Evolutionary conservation across 805 yeast genomes (phyloP), one percentile per base, ranked within the genome.

Genomic region (Babjeviella inositovora): DNA sequence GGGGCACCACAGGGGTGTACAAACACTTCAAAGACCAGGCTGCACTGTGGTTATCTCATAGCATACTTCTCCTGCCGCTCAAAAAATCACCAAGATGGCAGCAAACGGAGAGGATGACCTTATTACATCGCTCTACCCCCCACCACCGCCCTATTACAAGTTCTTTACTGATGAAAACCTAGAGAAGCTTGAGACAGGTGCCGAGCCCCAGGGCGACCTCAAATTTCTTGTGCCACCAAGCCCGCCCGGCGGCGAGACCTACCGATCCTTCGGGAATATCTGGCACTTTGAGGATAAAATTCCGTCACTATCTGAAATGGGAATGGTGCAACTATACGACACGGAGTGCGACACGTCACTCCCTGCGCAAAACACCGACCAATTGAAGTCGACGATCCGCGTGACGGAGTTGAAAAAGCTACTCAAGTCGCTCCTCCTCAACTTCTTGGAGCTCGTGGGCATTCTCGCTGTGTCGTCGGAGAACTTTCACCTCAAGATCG

Each of bases 121-220:
- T n/a, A n/a, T n/a, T n/a, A n/a, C 94, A 9, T 70, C 94, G 5
- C 57, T 87, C 19, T 90, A 80, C 35, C 98, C 98, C 2, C 92
- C 93, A 2, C 97, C 98, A 3, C 98, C 98, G 6, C 77, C 79
- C 6, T 81, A 68, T 39, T 64, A 69, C 33, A 66, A 70, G 40
- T 67, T 60, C 37, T 87, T 81, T 53, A 80, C 93, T 1, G 39
- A 52, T 3, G 79, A 67, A 28, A 82, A 84, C 38, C 33, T 66
- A n/a, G 51, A 45, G 11, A 59, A 56, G 37, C 49, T 62, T n/a
- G 14, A 41, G 45, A 8, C 31, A 38, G 15, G 28, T 43, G 22
- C 28, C 29, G 22, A 32, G 38, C 46, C 46, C 3, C 55, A 52
- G 5, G 62, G 60, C 9, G 65, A 66, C 20, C 42, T 76, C 18